Evolutionary conservation across 768 basidiomycete species (phyloP).

Genomic region (Lepiota venenata): DNA sequence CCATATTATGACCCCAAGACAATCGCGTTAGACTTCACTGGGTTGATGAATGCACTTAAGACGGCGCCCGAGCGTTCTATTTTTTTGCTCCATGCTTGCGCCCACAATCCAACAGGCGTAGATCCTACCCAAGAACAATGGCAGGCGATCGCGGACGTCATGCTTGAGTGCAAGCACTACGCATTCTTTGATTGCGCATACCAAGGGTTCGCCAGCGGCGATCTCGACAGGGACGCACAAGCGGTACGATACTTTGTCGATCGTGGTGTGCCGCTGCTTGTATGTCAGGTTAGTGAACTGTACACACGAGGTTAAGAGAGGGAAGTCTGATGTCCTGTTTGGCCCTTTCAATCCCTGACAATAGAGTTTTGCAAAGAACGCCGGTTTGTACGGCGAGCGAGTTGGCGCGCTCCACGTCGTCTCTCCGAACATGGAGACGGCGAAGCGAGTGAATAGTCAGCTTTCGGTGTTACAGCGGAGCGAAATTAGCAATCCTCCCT

Average conservation of each 20-base stretch:
- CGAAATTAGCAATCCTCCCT: conserved; percentile 94
- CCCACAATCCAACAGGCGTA: conserved; percentile 96
- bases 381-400: conserved; percentile 92
- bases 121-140: conserved; percentile 91
- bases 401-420: conserved; percentile 92
- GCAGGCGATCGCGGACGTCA: conserved; percentile 68
- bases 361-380: conserved; percentile 96
- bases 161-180: conserved; percentile 74
- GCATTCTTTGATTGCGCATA: conserved; percentile 96
- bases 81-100: conserved; percentile 90
- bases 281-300: conserved; percentile 74
- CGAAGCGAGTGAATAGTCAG: conserved; percentile 77
- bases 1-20: conserved; percentile 94
- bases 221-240: conserved; percentile 88
- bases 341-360: conserved; percentile 83
- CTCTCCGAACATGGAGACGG: conserved; percentile 58
- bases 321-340: conserved; percentile 91
- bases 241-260: conserved; percentile 87
- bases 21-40: conserved; percentile 78
- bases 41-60: conserved; percentile 58
- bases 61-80: conserved; percentile 74
- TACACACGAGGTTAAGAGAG: conserved; percentile 86
- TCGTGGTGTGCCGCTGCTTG: conserved; percentile 67
- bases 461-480: conserved; percentile 89
- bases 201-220: conserved; percentile 94